These are phyloP conservation scores for Pugionium dolabratum DNA, from an alignment of 345 rosid genomes.

Conservation along the genomic window DNA sequence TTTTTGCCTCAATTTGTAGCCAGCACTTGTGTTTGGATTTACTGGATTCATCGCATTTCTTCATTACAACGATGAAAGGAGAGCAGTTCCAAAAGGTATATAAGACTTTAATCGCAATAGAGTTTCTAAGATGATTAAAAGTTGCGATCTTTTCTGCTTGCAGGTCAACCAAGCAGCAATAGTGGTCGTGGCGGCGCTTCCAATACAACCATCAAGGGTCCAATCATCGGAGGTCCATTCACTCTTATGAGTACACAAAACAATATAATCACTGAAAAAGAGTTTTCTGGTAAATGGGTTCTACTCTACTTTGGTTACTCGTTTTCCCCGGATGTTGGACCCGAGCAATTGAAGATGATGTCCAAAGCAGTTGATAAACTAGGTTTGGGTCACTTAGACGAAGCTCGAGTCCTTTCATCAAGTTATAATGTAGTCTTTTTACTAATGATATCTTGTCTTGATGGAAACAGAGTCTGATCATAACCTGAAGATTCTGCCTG, in stretches of 20 bases:
- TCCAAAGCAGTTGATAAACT: constrained; percentile 59
- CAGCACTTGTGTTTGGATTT: constrained; percentile 59
- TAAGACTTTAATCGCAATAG: not conserved
- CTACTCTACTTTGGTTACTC: constrained; percentile 90
- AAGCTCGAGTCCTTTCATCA: not conserved
- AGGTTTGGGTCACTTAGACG: constrained; percentile 53
- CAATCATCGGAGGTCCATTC: constrained; percentile 82
- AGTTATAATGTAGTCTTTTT: not conserved
- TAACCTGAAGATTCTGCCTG: constrained; percentile 61
- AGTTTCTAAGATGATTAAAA: not conserved
- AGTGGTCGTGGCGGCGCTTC: constrained; percentile 36
- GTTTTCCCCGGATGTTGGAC: constrained; percentile 91
- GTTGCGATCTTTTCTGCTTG: constrained; percentile 5
- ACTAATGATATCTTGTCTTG: constrained; percentile 30
- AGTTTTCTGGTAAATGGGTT: constrained; percentile 76
- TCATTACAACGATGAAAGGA: constrained; percentile 81
- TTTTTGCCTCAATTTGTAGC: constrained; percentile 48
- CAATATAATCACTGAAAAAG: constrained; percentile 52
- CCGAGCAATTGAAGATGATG: constrained; percentile 67
- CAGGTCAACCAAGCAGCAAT: constrained; percentile 48
- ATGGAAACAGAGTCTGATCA: constrained; percentile 55
- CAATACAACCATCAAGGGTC: constrained; percentile 50
- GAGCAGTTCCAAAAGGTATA: constrained; percentile 66
- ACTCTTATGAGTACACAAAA: constrained; percentile 59
- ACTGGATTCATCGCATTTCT: constrained; percentile 55